phyloP scores from a whole-genome alignment of 2,329 filamentous ascomycete genomes.

The Phialocephala subalpina region DNA sequence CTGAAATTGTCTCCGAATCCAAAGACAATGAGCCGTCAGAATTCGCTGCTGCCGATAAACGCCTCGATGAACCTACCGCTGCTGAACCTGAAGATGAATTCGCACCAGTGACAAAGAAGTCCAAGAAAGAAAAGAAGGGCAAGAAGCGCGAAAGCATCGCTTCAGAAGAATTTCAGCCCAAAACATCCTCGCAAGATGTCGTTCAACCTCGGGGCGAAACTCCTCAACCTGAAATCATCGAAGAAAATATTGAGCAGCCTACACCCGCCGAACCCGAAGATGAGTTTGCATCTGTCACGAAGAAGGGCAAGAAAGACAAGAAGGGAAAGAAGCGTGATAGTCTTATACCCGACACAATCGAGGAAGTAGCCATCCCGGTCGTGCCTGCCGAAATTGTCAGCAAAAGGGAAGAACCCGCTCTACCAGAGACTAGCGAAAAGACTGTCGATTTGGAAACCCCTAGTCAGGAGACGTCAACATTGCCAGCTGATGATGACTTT shows the following conservation, averaged over 20 bases:
- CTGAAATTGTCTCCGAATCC: not conserved
- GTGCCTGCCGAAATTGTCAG: not conserved
- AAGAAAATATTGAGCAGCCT: conserved; percentile 11
- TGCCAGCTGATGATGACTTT: conserved; percentile 20
- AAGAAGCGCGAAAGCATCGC: conserved; percentile 27
- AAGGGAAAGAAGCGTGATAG: conserved; percentile 31
- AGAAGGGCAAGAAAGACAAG: conserved; percentile 37
- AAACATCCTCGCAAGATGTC: conserved; percentile 13
- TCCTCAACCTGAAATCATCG: conserved; percentile 1
- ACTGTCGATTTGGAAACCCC: not conserved
- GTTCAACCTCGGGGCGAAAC: conserved; percentile 1
- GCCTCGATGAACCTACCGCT: conserved; percentile 12
- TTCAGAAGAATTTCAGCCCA: conserved; percentile 11
- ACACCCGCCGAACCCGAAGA: conserved; percentile 23
- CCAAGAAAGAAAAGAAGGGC: conserved; percentile 37
- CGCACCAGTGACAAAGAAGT: conserved; percentile 27
- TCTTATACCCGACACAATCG: conserved; percentile 13
- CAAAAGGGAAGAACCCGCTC: not conserved
- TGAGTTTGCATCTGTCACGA: conserved; percentile 26
- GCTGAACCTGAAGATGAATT: conserved; percentile 33
- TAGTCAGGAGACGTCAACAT: not conserved
- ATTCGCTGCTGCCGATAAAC: conserved; percentile 14
- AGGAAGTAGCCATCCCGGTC: conserved; percentile 15
- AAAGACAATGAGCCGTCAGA: not conserved
- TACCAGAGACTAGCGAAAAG: not conserved